Evolutionary conservation across 1,139 yeast species (phyloP), one percentile per base, ranked within the genome.

Genomic region (Geotrichum bryndzae): DNA sequence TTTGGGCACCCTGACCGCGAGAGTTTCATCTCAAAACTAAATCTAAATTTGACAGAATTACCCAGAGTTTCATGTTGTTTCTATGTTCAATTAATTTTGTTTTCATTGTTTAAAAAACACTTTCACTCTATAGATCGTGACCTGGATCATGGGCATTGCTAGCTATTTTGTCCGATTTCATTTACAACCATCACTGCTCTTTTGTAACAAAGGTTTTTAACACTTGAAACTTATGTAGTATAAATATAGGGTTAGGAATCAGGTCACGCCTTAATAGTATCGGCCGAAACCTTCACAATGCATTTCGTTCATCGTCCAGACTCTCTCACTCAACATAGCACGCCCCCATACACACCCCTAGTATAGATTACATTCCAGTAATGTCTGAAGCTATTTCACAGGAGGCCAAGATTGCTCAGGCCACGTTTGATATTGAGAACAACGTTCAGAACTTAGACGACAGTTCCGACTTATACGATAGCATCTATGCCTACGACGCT

Each of bases 371-470:
- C 13, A n/a, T 50, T 23, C 4, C n/a, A 50, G 2, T 7, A 50
- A 11, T 25, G 29, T 50, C 18, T 18, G 22, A 45, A 48, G 46
- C 45, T n/a, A 57, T 58, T 54, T 58, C 59, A 15, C 58, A 54
- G 57, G 62, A 58, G 46, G 52, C 53, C 53, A 58, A 33, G 54
- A 58, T 60, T 25, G 64, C 66, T 51, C 63, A 56, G 35, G 53
- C 63, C 29, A 81, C 84, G 29, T 74, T 74, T 63, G 74, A 74
- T 61, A 57, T 73, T 22, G 77, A 74, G 62, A 74, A 73, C 63
- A 62, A 66, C 27, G 65, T 74, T 51, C 64, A 63, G 50, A 56
- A 61, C 27, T 54, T 70, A 11, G 70, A 68, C 45, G 60, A 61
- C 5, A 65, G 62, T 27, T 38, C 64, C 5, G 61, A 58, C 11